phyloP scores from a whole-genome alignment of 108 stramenopile genomes.

The Fragilaria radians region DNA sequence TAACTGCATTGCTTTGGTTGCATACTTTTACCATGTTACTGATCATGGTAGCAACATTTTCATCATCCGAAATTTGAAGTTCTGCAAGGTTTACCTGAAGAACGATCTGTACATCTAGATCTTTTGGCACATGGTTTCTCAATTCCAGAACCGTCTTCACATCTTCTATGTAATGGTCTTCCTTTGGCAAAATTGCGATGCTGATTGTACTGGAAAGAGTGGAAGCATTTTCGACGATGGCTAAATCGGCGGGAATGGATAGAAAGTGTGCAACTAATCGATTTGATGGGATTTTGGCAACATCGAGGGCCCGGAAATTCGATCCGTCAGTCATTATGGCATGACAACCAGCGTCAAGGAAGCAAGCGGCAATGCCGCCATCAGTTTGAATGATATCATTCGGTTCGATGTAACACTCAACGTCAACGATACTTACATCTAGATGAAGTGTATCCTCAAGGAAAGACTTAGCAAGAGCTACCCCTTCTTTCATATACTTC shows the following conservation, averaged over 20 bases:
- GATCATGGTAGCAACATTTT: not conserved
- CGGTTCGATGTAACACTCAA: conserved; percentile 48
- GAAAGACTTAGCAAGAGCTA: conserved; percentile 54
- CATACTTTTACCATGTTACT: conserved; percentile 15
- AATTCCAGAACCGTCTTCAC: not conserved
- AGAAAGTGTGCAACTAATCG: conserved; percentile 56
- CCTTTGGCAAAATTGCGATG: not conserved
- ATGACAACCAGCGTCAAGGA: conserved; percentile 78
- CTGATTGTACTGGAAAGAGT: not conserved
- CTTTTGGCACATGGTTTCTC: not conserved
- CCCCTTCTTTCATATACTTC: conserved; percentile 73
- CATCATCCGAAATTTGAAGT: not conserved
- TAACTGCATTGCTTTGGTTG: conserved; percentile 33
- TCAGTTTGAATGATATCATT: conserved; percentile 43
- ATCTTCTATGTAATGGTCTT: not conserved
- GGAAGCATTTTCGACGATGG: not conserved
- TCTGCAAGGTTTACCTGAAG: not conserved
- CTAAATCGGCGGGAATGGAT: not conserved
- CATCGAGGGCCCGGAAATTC: conserved; percentile 49
- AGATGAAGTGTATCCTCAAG: conserved; percentile 42
- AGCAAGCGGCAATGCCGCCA: conserved; percentile 63
- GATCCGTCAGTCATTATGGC: conserved; percentile 45
- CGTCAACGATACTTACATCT: conserved; percentile 69
- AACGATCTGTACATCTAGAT: conserved; percentile 1
- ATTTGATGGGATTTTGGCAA: conserved; percentile 56